Evolutionary conservation across 257 asterid species (phyloP).

Genomic region (Solanum dulcamara): DNA sequence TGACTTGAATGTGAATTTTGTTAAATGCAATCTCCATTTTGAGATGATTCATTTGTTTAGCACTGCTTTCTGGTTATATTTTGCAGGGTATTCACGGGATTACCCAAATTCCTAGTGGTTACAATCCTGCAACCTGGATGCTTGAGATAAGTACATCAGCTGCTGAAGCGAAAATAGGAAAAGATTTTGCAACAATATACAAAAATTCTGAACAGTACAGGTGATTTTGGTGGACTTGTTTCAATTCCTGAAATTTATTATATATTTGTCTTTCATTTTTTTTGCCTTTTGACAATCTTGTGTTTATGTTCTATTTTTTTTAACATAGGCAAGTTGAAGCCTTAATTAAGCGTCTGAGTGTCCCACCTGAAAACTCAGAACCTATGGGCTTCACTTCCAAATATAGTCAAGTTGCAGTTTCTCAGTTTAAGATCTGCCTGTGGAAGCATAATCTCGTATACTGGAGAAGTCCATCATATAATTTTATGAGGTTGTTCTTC

Average conservation of each 20-base stretch:
- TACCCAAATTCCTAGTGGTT: slow-evolving; percentile 45
- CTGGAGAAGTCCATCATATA: slow-evolving; percentile 77
- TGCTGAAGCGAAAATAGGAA: slow-evolving; percentile 45
- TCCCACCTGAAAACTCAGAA: slow-evolving; percentile 50
- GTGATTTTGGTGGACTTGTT: slow-evolving; percentile 15
- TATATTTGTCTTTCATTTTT: not conserved
- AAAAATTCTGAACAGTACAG: slow-evolving; percentile 45
- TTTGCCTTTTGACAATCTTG: not conserved
- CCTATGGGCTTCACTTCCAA: slow-evolving; percentile 49
- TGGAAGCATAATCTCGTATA: slow-evolving; percentile 73
- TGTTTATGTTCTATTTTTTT: not conserved
- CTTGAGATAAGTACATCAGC: slow-evolving; percentile 70
- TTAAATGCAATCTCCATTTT: not conserved
- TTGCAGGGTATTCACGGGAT: slow-evolving; percentile 44
- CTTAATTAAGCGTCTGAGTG: slow-evolving; percentile 34
- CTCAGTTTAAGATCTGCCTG: slow-evolving; percentile 54
- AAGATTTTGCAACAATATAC: slow-evolving; percentile 57
- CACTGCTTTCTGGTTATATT: not conserved
- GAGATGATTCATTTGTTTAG: not conserved
- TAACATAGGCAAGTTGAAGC: slow-evolving; percentile 34
- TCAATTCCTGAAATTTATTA: not conserved
- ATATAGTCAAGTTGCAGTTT: slow-evolving; percentile 34
- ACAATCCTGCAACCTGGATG: slow-evolving; percentile 97
- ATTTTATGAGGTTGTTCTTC: slow-evolving; percentile 64
- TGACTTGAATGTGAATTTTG: not conserved